Base-by-base conservation (phyloP, 2,329 filamentous ascomycete species). In the Fusarium secorum region DNA sequence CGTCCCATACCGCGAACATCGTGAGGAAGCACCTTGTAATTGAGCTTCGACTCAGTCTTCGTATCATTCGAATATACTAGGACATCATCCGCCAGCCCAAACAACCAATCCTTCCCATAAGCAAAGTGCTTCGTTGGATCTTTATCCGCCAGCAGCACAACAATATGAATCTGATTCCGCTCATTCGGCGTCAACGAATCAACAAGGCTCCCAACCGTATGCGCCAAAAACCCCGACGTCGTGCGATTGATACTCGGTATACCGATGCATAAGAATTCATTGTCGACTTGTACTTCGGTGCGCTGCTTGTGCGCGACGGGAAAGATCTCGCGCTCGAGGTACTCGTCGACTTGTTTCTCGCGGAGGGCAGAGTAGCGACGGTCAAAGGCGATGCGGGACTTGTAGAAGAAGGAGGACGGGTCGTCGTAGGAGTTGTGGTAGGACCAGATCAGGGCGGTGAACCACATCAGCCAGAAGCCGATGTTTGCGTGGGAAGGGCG, bases 191-290 rank as follows among this genome's bases (percentile, higher is more conserved):
- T 76, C 15, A 81, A 66, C 4, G 73, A 73, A 54, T 81, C 78
- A 28, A 78, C 70, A 22, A 82, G 75, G 18, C 76, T 79, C 10
- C 74, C 78, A 24, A 81, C 62, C 11, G 79, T 75, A 42, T 75
- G 72, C 4, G 71, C 64, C 9, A 81, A 70, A 41, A 79, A 79
- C 4, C 74, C 75, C 13, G 76, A 71, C 30, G 70, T 67, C 17
- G 75, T 78, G 22, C 79, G 77, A 64, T 78, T 79, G 38, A 81
- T 70, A 67, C 75, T 79, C 17, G 79, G 79, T n/a, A 81, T 79
- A 38, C 79, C 79, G 48, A 81, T 70, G 60, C 79, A 81, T 8
- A 80, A 55, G 7, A 71, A 64, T 3, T 70, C 70, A 33, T 70
- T 63, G 1, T 54, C 56, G 13, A 52, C 66, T 14, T 66, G 58